Percentiles rank a stretch among this genome's conserved stretches.
Evolutionary conservation across 176 grass and related monocot genomes (phyloP).

Genomic region (Oryza glumipatula): DNA sequence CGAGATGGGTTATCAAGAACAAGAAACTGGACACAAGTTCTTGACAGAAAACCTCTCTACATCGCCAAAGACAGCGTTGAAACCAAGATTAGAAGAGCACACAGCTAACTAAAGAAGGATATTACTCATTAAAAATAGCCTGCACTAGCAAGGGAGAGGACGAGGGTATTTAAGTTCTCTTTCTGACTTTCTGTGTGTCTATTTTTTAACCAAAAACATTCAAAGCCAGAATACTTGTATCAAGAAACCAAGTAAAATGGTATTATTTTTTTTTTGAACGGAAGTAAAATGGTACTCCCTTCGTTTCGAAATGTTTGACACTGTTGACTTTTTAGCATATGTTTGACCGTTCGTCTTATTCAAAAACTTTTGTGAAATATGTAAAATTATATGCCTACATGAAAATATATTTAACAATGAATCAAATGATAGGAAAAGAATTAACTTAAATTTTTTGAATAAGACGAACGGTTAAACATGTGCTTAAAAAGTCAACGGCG

Average conservation of each 20-base stretch:
- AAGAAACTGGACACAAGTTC: not conserved
- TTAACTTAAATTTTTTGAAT: too few species aligned
- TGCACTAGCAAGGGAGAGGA: not conserved
- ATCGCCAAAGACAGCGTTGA: constrained; percentile 1
- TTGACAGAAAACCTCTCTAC: not conserved
- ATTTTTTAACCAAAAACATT: not conserved
- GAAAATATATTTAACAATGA: too few species aligned
- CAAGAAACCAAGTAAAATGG: not conserved
- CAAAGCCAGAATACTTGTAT: not conserved
- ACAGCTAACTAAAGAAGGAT: constrained; percentile 26
- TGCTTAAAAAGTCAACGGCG: too few species aligned
- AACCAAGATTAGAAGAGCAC: constrained; percentile 14
- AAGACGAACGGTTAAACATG: too few species aligned
- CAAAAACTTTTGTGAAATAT: too few species aligned
- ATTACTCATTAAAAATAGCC: not conserved
- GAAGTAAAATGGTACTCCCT: too few species aligned
- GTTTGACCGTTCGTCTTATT: too few species aligned
- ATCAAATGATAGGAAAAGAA: too few species aligned
- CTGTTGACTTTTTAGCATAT: too few species aligned
- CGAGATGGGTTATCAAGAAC: not conserved
- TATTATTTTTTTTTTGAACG: too few species aligned
- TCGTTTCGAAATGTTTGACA: too few species aligned
- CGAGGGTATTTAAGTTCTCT: not conserved
- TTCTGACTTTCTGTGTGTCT: not conserved
- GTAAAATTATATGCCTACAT: too few species aligned